Base-by-base conservation (phyloP, 345 rosid genomes). In the Euphorbia pulcherrima region DNA sequence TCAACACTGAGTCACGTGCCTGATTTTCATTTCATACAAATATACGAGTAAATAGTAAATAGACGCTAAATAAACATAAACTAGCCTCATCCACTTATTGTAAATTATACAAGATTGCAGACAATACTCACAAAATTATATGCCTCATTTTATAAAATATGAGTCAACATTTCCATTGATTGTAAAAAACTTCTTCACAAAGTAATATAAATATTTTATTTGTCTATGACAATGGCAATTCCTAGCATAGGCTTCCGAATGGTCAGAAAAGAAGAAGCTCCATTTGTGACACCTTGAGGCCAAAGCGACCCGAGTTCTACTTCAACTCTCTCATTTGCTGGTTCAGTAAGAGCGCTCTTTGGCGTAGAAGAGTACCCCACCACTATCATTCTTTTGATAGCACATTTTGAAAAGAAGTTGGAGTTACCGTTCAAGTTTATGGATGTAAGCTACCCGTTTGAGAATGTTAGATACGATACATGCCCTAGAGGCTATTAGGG, bases 191-290 rank as follows among this genome's bases (percentile, higher is more conserved):
- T 53, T 28, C 24, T 28, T 13, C 24, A 20, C 26, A 21, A 21
- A 11, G 28, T 20, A 53, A 53, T 75, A 88, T 77, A 87, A 68
- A 77, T 88, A 66, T 83, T 83, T 81, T 8, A 94, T 62, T 29
- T 88, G 82, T 97, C 99, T 91, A 71, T 91, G n/a, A n/a, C 90
- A 54, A 84, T 92, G 21, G 84, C 75, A 54, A 94, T 84, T 37
- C 78, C 80, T 35, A 89, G 92, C 62, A 84, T 84, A 41, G 99
- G 97, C 74, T 89, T 91, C 56, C 97, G 86, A 44, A 94, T 74
- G 48, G 97, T 94, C 68, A 82, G 72, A 16, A 78, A n/a, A n/a
- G n/a, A 84, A 73, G 83, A 78, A 33, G 87, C 71, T 35, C 78
- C 68, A 12, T 65, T 67, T 18, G 50, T 50, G 40, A 77, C 81